These are phyloP conservation scores for Massospora cicadina DNA, from an alignment of 371 early-diverging fungal genomes.

Conservation along the genomic window DNA sequence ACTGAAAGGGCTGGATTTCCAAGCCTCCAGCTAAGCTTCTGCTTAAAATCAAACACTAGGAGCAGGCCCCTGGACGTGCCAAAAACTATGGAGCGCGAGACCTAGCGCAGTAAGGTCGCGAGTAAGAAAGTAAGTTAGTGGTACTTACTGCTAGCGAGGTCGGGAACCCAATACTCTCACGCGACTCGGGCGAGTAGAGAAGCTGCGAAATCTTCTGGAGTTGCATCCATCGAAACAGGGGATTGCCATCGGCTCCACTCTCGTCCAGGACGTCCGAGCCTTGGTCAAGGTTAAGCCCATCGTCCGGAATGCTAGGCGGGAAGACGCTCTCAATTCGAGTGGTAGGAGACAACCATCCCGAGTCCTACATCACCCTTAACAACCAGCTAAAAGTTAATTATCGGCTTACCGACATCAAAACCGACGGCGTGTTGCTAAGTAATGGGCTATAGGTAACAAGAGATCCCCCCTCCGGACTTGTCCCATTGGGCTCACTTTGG, in stretches of 20 bases:
- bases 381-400: not conserved
- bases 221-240: conserved; percentile 48
- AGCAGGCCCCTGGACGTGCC: conserved; percentile 56
- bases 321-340: not conserved
- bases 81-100: conserved; percentile 40
- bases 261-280: not conserved
- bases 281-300: not conserved
- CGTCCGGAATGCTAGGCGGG: not conserved
- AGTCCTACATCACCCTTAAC: not conserved
- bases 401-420: not conserved
- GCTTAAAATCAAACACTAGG: conserved; percentile 40
- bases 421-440: not conserved
- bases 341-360: not conserved
- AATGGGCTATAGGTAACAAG: not conserved
- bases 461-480: not conserved
- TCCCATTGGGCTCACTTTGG: not conserved
- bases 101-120: conserved; percentile 16
- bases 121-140: too few relatives aligned
- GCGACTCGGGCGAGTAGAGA: conserved; percentile 36
- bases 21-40: conserved; percentile 37
- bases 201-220: conserved; percentile 43
- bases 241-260: not conserved
- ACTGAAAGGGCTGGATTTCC: conserved; percentile 27
- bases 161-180: conserved; percentile 31
- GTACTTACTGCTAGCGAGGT: conserved; percentile 32